A percentile compares a stretch with the other conserved stretches of the same genome.
Evolutionary conservation across 164 flowering plant genomes (phyloP).

Genomic region (Magnolia changhungtana): DNA sequence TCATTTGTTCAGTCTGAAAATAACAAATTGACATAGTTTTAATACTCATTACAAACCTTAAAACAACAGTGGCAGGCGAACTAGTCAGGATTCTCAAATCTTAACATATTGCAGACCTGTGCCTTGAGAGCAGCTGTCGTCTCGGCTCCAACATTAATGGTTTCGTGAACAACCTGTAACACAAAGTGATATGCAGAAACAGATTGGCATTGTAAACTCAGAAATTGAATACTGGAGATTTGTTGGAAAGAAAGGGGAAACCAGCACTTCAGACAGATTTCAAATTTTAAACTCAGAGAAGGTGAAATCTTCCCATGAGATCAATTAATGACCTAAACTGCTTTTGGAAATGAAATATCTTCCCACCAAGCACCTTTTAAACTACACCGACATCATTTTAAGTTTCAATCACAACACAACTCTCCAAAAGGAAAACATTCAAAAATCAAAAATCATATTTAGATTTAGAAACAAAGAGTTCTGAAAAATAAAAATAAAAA

Average conservation of each 20-base stretch:
- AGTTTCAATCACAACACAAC: too few species aligned
- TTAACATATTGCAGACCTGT: conserved; percentile 48
- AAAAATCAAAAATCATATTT: too few species aligned
- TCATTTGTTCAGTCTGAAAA: conserved; percentile 95
- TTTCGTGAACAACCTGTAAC: conserved; percentile 74
- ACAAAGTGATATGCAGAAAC: background rate
- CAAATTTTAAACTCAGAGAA: background rate
- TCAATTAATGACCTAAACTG: background rate
- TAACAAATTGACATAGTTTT: background rate
- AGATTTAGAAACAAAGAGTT: too few species aligned
- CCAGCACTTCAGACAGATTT: too few species aligned
- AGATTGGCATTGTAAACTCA: background rate
- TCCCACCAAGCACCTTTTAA: background rate
- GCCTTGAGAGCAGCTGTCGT: conserved; percentile 89
- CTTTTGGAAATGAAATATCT: background rate
- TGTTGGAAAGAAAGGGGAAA: background rate
- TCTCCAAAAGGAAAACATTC: too few species aligned
- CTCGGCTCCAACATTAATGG: conserved; percentile 80
- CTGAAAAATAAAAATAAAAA: too few species aligned
- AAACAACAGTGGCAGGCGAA: background rate
- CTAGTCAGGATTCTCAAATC: background rate
- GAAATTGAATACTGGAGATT: background rate
- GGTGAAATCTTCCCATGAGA: background rate
- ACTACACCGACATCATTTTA: too few species aligned
- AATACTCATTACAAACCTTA: background rate